phyloP scores from a whole-genome alignment of 192 early-diverging fungal genomes.

The Coemansia sp. region DNA sequence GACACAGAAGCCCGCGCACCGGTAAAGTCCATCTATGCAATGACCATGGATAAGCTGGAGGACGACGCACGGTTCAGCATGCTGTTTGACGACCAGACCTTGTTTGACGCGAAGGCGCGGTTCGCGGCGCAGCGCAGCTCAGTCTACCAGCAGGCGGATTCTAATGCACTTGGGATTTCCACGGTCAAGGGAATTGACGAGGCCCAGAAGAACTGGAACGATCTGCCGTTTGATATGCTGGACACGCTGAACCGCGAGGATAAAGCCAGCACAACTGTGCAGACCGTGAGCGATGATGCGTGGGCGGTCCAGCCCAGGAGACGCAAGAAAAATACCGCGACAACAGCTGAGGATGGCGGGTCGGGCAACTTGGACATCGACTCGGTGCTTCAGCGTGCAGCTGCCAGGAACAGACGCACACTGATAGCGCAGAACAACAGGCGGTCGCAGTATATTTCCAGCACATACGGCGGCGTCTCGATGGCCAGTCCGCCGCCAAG shows the following conservation, averaged over 20 bases:
- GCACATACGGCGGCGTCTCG: conserved; percentile 2
- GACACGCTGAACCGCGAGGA: conserved; percentile 17
- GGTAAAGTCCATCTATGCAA: conserved; percentile 35
- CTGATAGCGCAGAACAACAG: conserved; percentile 54
- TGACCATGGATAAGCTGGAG: conserved; percentile 53
- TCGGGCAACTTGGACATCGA: conserved; percentile 28
- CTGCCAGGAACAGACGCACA: conserved; percentile 30
- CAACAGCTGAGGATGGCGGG: background rate
- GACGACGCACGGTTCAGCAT: conserved; percentile 38
- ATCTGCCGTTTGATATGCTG: conserved; percentile 7
- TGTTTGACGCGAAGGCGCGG: conserved; percentile 49
- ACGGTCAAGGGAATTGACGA: background rate
- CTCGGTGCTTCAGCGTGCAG: conserved; percentile 36
- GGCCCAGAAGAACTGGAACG: conserved; percentile 20
- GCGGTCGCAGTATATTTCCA: conserved; percentile 42
- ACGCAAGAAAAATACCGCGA: background rate
- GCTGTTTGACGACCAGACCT: conserved; percentile 38
- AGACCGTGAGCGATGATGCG: background rate
- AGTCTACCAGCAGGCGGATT: conserved; percentile 39
- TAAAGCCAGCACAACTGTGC: background rate
- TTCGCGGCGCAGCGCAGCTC: conserved; percentile 51
- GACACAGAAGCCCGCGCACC: conserved; percentile 9
- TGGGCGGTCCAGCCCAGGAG: conserved; percentile 6
- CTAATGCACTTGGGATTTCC: conserved; percentile 15
- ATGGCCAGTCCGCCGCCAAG: background rate